Base-by-base conservation (phyloP, 306 rosid species). In the Boehmeria nivea region DNA sequence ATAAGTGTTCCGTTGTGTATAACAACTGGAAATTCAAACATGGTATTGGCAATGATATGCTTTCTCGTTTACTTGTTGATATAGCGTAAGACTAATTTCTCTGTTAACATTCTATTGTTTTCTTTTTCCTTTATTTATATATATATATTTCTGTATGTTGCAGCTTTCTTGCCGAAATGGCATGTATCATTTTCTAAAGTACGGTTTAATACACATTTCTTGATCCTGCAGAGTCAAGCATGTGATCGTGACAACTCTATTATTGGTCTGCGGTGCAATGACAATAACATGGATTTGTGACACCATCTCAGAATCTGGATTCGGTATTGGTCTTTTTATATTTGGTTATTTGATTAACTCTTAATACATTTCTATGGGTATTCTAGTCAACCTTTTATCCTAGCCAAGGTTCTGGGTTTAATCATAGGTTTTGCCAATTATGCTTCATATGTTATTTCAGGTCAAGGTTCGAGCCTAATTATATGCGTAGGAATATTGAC, bases 261-360 rank as follows among this genome's bases (percentile, higher is more conserved):
- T 91, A 55, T 60, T 91, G 82, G 96, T 84, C 34, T 91, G 87
- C 48, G 99, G 99, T 64, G 96, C 99, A 11, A 91, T 87, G 99
- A 84, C 89, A 66, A 82, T 75, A 60, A 78, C 86, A 6, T 91
- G 96, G 95, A 87, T 91, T 40, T 87, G 96, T 78, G 99, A 91
- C 66, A 87, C 95, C 55, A 91, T 91, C 69, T 45, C 99, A 66
- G 96, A 91, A 77, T 82, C 99, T 73, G 96, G 99, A 70, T 85
- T 91, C 67, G 99, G 99, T 91, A 82, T 6, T 49, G 24, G 55
- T 53, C 72, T 65, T 67, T 51, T 58, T 44, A 12, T 33, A 33
- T 4, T 33, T 39, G 51, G 27, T 69, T 55, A 40, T n/a, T n/a
- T n/a, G n/a, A n/a, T n/a, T n/a, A n/a, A n/a, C n/a, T 4, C 14